These are phyloP conservation scores for Nemania abortiva DNA, from an alignment of 2,329 filamentous ascomycete species.

Conservation along the genomic window DNA sequence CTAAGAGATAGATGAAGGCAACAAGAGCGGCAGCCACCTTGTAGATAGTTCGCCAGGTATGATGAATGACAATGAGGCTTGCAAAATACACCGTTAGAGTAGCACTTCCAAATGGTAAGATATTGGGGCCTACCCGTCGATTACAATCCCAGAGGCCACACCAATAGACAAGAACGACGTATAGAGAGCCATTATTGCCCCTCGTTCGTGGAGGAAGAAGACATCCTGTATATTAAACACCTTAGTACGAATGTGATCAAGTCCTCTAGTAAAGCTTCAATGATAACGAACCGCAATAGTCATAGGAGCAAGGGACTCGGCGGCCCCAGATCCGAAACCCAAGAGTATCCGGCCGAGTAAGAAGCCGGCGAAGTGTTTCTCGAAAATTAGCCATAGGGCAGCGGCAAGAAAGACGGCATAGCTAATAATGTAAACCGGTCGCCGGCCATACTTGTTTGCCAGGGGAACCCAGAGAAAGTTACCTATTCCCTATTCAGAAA, in stretches of 20 bases:
- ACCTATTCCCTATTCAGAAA: slow-evolving; percentile 51
- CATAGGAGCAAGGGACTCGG: slow-evolving; percentile 59
- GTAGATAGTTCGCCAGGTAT: slow-evolving; percentile 65
- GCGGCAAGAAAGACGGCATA: slow-evolving; percentile 58
- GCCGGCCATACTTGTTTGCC: slow-evolving; percentile 60
- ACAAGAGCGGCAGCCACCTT: slow-evolving; percentile 64
- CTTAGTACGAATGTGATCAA: slow-evolving; percentile 8
- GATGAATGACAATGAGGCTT: slow-evolving; percentile 61
- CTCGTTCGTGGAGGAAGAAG: slow-evolving; percentile 69
- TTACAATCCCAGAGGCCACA: slow-evolving; percentile 58
- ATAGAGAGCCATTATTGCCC: slow-evolving; percentile 62
- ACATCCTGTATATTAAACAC: slow-evolving; percentile 56
- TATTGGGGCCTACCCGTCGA: slow-evolving; percentile 54
- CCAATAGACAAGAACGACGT: slow-evolving; percentile 57
- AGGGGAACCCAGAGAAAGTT: slow-evolving; percentile 62
- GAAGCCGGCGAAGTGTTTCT: slow-evolving; percentile 56
- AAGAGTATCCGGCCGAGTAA: slow-evolving; percentile 63
- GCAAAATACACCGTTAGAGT: slow-evolving; percentile 9
- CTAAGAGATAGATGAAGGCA: slow-evolving; percentile 60
- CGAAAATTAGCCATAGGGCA: slow-evolving; percentile 59
- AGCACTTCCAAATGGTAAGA: not conserved
- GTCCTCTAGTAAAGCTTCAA: not conserved
- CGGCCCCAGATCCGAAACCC: slow-evolving; percentile 66
- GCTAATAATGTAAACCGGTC: slow-evolving; percentile 57
- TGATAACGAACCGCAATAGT: slow-evolving; percentile 39